Base-by-base conservation (phyloP, 164 flowering plant genomes). In the Protea cynaroides region DNA sequence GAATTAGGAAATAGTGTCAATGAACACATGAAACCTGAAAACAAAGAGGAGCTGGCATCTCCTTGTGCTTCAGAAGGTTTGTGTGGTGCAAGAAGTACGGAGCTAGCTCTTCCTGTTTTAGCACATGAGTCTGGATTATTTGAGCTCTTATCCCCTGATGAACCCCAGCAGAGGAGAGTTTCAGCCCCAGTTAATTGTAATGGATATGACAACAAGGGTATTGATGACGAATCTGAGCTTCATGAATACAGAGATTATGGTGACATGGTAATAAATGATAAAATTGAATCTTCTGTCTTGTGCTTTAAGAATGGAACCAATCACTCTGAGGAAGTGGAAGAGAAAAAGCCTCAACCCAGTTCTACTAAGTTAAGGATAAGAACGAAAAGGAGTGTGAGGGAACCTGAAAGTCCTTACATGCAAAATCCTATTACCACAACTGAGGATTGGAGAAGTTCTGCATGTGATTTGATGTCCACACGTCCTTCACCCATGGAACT, bases 361-460 rank as follows among this genome's bases (percentile, higher is more conserved):
- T 46, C 76, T 37, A 71, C 78, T 17, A 84, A 76, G 72, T 60
- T 78, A 9, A 76, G 75, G 69, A 57, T 81, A 25, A 77, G 69
- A 65, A 73, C 86, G 3, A 81, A 64, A 58, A 72, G 62, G 51
- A 63, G 54, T 34, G 22, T 62, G 56, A 40, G 14, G 46, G 83
- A 76, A 63, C 64, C 69, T 43, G 76, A 62, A 55, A 65, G 71
- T 61, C 67, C 85, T 29, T 72, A 69, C 24, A 44, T 67, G 71
- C 64, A 63, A 29, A 69, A 71, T 49, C 56, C 60, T 23, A 57
- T 64, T 18, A 62, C 69, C 67, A 58, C 63, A 38, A 23, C 24
- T 5, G 81, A 75, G 46, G 73, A 75, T 61, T 22, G 56, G 68
- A 69, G 40, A 37, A 61, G 66, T 76, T 71, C 66, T 58, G 69